Evolutionary conservation across 1,139 yeast genomes (phyloP), one percentile per base, ranked within the genome.

Genomic region (Diutina ranongensis): DNA sequence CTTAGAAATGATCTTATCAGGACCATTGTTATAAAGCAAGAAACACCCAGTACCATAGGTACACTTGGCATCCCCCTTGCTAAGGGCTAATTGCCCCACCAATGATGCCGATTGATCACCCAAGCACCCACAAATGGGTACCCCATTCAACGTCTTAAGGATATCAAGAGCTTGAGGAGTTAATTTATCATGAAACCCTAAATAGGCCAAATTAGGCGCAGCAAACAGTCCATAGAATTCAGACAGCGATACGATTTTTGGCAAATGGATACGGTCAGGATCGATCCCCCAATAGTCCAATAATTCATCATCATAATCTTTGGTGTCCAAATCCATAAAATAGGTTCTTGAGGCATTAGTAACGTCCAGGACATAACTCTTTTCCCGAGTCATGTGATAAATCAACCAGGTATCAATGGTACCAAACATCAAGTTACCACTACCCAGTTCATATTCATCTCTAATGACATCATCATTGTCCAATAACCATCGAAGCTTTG

Each of bases 41-140:
- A 89, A 89, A 62, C 95, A 87, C 52, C 97, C 97, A 2, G 97
- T 89, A 54, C 97, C 97, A 59, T 88, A 89, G n/a, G 97, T 89
- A 71, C 95, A 86, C 64, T 89, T 89, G 38, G 96, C 96, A 46
- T 83, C 78, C 48, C 97, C 97, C 31, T 79, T 74, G 52, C 75
- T 72, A 57, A 86, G 78, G 1, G 96, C 96, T 62, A 86, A 65
- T 64, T 89, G 97, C 32, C 97, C 97, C 45, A 88, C 95, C 51
- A 89, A 67, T 3, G 97, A 94, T 3, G 97, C 89, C 49, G 92
- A 79, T 67, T 89, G 97, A 65, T 89, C 97, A 50, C 97, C 97
- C 28, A 89, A 71, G 64, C 95, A 86, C 36, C 97, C 97, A 56
- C 87, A 76, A 49, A 89, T 78, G 32, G 96, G 95, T 20, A 82